Evolutionary conservation across 139 green algal species (phyloP), one percentile per base, ranked within the genome.

Genomic region (Asterochloris sp.): DNA sequence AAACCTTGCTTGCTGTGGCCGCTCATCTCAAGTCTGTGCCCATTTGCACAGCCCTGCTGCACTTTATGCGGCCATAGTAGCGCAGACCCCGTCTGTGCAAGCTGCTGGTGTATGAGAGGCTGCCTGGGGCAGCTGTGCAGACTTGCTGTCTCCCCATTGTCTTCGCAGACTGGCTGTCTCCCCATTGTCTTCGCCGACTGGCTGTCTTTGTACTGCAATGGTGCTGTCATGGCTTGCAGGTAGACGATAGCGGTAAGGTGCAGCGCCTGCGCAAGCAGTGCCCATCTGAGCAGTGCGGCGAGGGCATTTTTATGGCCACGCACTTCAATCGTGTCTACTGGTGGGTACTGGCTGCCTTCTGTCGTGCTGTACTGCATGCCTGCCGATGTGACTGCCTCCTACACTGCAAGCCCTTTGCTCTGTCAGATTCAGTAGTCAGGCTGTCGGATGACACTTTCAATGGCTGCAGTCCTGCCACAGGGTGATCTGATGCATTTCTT

Each of bases 261-360:
- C 89, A 96, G 87, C 94, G 96, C 79, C 89, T 98, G 83, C 92
- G 94, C 88, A 98, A 98, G 96, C 91, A 96, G 83, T 99, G 95
- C 95, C 95, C 96, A 78, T 81, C 89, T 76, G 86, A 90, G 76
- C 64, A 84, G 68, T 99, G 96, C 90, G 96, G 96, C 80, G 91
- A 96, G n/a, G 96, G 96, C 74, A 96, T 94, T 73, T 99, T 99
- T 93, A 98, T 99, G 96, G 96, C 96, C 75, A 98, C 94, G 60
- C 96, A 98, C 93, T 98, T 96, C 87, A 95, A 99, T 92, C 92
- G 96, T 81, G 91, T 98, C 62, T 98, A 98, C 93, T 98, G 90
- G 85, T 88, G n/a, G 38, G 38, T 26, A n/a, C 62, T 11, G 12
- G 26, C 28, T 21, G 64, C 47, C 0, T 66, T 62, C 0, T 13